These are phyloP conservation scores for Pezicula carpinea DNA, from an alignment of 2,329 filamentous ascomycete species.

Conservation along the genomic window DNA sequence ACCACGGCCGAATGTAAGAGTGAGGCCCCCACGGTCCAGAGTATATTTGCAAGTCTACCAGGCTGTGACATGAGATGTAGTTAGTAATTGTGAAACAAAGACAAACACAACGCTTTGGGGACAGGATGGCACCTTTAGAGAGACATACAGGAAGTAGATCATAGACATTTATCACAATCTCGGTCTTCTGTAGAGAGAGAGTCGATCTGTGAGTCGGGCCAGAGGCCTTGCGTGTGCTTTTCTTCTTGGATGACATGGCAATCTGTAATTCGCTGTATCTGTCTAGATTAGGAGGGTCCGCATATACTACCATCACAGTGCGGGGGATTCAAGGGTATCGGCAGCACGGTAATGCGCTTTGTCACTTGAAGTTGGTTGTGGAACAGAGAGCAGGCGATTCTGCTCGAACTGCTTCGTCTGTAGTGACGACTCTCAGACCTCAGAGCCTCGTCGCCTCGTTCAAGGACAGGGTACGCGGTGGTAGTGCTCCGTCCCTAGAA, in stretches of 20 bases:
- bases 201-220: constrained; percentile 53
- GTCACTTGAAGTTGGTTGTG: not conserved
- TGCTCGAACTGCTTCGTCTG: too few species aligned
- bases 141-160: constrained; percentile 63
- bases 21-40: constrained; percentile 74
- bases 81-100: constrained; percentile 2
- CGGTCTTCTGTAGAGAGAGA: constrained; percentile 65
- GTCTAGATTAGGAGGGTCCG: too few species aligned
- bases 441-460: not conserved
- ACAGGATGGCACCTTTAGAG: not conserved
- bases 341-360: not conserved
- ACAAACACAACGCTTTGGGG: not conserved
- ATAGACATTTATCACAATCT: constrained; percentile 73
- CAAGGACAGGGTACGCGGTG: too few species aligned
- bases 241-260: constrained; percentile 25
- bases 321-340: not conserved
- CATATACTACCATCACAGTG: too few species aligned
- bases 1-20: constrained; percentile 81
- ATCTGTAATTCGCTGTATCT: not conserved
- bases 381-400: too few species aligned
- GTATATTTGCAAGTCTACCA: constrained; percentile 66
- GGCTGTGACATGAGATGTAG: constrained; percentile 42
- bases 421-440: too few species aligned
- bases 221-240: constrained; percentile 16
- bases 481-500: too few species aligned